Evolutionary conservation across 257 asterid species (phyloP).

Genomic region (Leptodermis oblonga): DNA sequence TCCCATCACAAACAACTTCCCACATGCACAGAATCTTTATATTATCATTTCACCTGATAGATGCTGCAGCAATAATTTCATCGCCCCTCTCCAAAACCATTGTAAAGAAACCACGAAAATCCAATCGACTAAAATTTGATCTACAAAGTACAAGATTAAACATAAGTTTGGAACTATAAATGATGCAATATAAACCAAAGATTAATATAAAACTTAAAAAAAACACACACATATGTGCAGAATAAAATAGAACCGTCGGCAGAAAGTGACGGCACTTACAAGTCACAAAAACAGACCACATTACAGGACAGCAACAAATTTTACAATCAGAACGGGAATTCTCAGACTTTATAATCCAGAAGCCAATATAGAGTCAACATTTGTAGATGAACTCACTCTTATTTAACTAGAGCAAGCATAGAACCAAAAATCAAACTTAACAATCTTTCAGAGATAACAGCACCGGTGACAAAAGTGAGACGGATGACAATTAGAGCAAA

Average conservation of each 20-base stretch:
- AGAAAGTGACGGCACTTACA: background rate
- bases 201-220: background rate
- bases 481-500: no score
- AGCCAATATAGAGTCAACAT: background rate
- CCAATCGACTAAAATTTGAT: conserved; percentile 79
- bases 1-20: background rate
- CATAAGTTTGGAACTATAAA: background rate
- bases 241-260: background rate
- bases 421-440: background rate
- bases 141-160: conserved; percentile 27
- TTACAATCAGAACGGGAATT: background rate
- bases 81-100: conserved; percentile 89
- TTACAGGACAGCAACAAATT: background rate
- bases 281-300: background rate
- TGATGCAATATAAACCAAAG: background rate
- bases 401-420: background rate
- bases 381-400: background rate
- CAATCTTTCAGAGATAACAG: background rate
- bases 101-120: conserved; percentile 73
- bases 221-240: background rate
- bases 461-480: background rate
- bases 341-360: background rate
- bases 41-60: conserved; percentile 55
- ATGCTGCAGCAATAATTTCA: conserved; percentile 84
- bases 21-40: background rate